Evolutionary conservation across 148 eudicot genomes (phyloP).

Genomic region (Heliosperma pusillum): DNA sequence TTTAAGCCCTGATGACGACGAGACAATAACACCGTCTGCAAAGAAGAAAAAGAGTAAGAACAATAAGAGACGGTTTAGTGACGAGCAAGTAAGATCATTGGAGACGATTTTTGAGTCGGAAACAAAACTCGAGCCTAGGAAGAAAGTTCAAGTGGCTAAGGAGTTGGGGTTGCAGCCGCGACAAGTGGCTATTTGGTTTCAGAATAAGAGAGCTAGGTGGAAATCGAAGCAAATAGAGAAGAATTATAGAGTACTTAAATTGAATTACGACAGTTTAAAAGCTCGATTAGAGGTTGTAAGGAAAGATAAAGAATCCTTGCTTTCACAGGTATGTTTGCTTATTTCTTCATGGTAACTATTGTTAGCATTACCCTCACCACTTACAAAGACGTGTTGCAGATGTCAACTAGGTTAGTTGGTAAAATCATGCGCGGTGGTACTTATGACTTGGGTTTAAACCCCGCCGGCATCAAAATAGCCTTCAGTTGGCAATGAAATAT

Average conservation of each 20-base stretch:
- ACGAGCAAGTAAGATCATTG: slow-evolving; percentile 55
- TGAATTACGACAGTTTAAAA: slow-evolving; percentile 44
- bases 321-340: slow-evolving; percentile 36
- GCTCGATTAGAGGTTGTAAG: slow-evolving; percentile 36
- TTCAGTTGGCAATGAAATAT: neutral
- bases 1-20: slow-evolving; percentile 19
- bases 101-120: slow-evolving; percentile 53
- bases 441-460: too few relatives aligned
- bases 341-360: neutral
- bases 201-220: slow-evolving; percentile 68
- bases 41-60: slow-evolving; percentile 41
- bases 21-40: slow-evolving; percentile 6
- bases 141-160: slow-evolving; percentile 56
- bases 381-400: too few relatives aligned
- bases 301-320: slow-evolving; percentile 50
- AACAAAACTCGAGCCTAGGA: slow-evolving; percentile 58
- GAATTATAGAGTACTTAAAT: slow-evolving; percentile 37
- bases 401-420: too few relatives aligned
- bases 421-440: too few relatives aligned
- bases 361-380: too few relatives aligned
- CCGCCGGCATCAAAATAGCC: too few relatives aligned
- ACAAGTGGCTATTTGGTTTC: slow-evolving; percentile 82
- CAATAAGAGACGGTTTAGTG: slow-evolving; percentile 52
- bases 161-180: slow-evolving; percentile 67
- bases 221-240: slow-evolving; percentile 59